A percentile compares a stretch with the other conserved stretches of the same genome.
Conservation (phyloP, 805 yeast genomes). For the Candida anglica region DNA sequence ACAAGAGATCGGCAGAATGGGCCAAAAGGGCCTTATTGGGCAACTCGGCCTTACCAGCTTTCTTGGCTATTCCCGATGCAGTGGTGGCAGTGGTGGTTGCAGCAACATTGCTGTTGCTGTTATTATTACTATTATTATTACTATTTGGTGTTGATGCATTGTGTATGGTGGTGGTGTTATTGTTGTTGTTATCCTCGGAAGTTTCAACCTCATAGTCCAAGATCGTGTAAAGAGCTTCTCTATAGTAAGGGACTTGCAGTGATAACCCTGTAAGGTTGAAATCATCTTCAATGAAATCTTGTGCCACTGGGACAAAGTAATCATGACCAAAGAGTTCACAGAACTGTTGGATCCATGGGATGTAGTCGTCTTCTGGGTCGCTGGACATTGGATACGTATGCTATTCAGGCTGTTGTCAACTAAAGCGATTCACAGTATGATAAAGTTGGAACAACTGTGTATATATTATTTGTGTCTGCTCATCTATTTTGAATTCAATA, state of each 20-base stretch:
- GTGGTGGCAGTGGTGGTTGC: conserved; percentile 3
- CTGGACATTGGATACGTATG: too few species aligned
- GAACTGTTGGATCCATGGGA: conserved; percentile 80
- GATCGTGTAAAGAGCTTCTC: conserved; percentile 88
- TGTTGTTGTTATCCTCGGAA: conserved; percentile 29
- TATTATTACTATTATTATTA: too few species aligned
- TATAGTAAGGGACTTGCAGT: conserved; percentile 81
- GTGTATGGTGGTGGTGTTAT: conserved; percentile 4
- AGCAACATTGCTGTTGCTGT: too few species aligned
- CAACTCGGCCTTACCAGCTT: conserved; percentile 37
- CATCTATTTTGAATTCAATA: too few species aligned
- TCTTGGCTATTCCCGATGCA: conserved; percentile 1
- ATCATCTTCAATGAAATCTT: conserved; percentile 93
- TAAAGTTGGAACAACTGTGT: too few species aligned
- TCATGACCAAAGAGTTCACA: conserved; percentile 81
- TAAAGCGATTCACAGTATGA: too few species aligned
- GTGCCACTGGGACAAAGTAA: conserved; percentile 86
- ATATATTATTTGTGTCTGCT: too few species aligned
- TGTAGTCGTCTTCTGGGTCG: conserved; percentile 51
- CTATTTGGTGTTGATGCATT: too few species aligned
- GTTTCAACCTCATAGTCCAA: conserved; percentile 71
- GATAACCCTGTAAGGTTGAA: conserved; percentile 90
- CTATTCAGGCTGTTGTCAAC: too few species aligned
- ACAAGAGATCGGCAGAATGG: conserved; percentile 86
- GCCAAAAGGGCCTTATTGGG: conserved; percentile 75